A percentile compares a stretch with the other conserved stretches of the same genome.
These are phyloP conservation scores for Niebla homalea DNA, from an alignment of 495 filamentous ascomycete species.

Conservation along the genomic window DNA sequence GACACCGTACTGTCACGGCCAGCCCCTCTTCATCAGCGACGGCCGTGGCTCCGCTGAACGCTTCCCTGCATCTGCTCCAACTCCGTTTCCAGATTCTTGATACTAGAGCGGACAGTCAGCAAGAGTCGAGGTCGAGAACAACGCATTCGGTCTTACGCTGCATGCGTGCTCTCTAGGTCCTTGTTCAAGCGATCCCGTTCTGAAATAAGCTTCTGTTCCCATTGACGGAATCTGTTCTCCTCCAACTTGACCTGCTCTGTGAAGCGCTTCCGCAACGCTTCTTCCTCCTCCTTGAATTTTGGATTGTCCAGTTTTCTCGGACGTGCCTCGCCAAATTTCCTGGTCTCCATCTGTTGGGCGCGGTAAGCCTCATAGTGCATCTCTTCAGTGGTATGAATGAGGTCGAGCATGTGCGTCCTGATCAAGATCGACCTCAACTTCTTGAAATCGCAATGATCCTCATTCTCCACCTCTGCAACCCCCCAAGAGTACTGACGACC, in stretches of 20 bases:
- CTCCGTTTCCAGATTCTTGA: slow-evolving; percentile 90
- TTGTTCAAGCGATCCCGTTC: slow-evolving; percentile 98
- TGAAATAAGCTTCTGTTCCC: slow-evolving; percentile 98
- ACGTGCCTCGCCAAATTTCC: slow-evolving; percentile 95
- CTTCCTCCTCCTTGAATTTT: slow-evolving; percentile 99
- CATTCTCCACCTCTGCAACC: slow-evolving; percentile 98
- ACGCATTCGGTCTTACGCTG: slow-evolving; percentile 42
- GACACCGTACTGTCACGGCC: too few relatives aligned
- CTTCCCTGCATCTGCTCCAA: slow-evolving; percentile 89
- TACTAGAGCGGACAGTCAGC: slow-evolving; percentile 36
- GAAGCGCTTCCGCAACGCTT: slow-evolving; percentile 93
- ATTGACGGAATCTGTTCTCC: slow-evolving; percentile 95
- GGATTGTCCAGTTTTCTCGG: slow-evolving; percentile 98
- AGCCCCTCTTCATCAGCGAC: slow-evolving; percentile 43
- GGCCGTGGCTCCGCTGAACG: slow-evolving; percentile 83
- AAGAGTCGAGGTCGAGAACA: neutral
- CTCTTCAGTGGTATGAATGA: slow-evolving; percentile 99
- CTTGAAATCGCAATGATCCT: slow-evolving; percentile 99
- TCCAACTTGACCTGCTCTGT: slow-evolving; percentile 99
- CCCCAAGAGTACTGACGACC: slow-evolving; percentile 98
- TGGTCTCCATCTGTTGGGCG: slow-evolving; percentile 98
- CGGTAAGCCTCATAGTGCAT: slow-evolving; percentile 98
- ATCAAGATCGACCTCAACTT: slow-evolving; percentile 97
- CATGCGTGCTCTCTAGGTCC: slow-evolving; percentile 93
- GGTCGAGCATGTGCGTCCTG: slow-evolving; percentile 99